phyloP scores from a whole-genome alignment of 1,139 yeast genomes.

The Diutina scorzettiae region DNA sequence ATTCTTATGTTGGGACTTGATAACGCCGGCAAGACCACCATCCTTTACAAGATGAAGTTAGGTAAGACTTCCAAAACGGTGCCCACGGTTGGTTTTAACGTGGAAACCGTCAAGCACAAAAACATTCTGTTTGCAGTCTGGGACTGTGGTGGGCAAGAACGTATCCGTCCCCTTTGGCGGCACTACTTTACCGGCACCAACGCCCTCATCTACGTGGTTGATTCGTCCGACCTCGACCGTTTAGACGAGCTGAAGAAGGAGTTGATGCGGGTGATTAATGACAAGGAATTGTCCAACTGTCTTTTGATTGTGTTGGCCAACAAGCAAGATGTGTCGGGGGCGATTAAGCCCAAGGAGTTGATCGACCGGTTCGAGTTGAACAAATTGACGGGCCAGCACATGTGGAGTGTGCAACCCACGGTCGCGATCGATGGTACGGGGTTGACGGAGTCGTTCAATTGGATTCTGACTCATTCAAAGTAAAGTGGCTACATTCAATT shows the following conservation, averaged over 20 bases:
- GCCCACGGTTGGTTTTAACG: conserved; percentile 92
- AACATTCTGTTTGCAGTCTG: conserved; percentile 87
- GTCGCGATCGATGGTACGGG: conserved; percentile 71
- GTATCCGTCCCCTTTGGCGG: conserved; percentile 87
- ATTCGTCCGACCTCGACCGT: conserved; percentile 61
- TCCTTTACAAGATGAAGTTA: conserved; percentile 58
- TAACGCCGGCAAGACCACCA: conserved; percentile 85
- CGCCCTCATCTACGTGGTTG: conserved; percentile 88
- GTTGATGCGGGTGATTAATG: conserved; percentile 62
- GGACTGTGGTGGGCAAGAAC: conserved; percentile 96
- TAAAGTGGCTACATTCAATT: conserved; percentile 8
- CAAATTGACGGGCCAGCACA: conserved; percentile 41
- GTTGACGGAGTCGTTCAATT: conserved; percentile 58
- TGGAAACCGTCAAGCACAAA: conserved; percentile 81
- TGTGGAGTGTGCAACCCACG: conserved; percentile 70
- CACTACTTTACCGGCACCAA: conserved; percentile 91
- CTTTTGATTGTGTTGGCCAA: conserved; percentile 78
- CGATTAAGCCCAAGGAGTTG: conserved; percentile 54
- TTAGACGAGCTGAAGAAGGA: conserved; percentile 73
- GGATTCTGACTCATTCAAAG: conserved; percentile 56
- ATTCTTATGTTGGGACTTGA: conserved; percentile 87
- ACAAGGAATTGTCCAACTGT: conserved; percentile 73
- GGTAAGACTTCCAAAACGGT: conserved; percentile 74
- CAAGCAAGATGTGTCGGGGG: conserved; percentile 68
- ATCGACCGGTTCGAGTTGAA: conserved; percentile 47